These are phyloP conservation scores for Rutstroemia sp. DNA, from an alignment of 2,329 filamentous ascomycete species.

Conservation along the genomic window DNA sequence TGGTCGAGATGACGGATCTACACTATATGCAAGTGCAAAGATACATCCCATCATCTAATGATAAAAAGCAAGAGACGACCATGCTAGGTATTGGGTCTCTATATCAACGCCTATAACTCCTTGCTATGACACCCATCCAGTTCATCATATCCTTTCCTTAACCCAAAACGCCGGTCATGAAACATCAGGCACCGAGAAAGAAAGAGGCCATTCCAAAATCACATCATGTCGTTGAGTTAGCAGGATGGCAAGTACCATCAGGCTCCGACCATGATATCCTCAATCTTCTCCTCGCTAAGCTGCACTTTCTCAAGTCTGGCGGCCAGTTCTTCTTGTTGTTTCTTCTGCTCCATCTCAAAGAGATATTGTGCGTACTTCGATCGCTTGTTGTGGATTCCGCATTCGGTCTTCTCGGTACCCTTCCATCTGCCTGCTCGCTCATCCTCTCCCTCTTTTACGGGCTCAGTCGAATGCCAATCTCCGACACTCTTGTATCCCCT, in stretches of 20 bases:
- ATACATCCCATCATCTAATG: background rate
- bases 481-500: conserved; percentile 96
- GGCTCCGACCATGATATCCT: conserved; percentile 9
- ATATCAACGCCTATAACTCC: conserved; percentile 5
- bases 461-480: conserved; percentile 95
- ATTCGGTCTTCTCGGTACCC: conserved; percentile 92
- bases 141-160: background rate
- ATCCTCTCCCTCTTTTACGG: conserved; percentile 85
- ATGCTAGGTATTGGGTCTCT: conserved; percentile 2
- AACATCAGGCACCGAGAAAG: background rate
- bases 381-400: conserved; percentile 97
- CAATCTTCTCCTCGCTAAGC: conserved; percentile 11
- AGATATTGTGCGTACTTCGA: conserved; percentile 80
- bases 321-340: conserved; percentile 25
- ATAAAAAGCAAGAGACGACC: background rate
- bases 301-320: conserved; percentile 21
- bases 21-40: background rate
- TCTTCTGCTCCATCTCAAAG: conserved; percentile 27
- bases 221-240: background rate
- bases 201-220: background rate
- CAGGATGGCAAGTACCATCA: background rate
- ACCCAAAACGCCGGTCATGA: conserved; percentile 1
- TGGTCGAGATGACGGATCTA: background rate
- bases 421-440: conserved; percentile 97
- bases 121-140: conserved; percentile 1